Conservation (phyloP, 257 asterid species). For the Rubia yunnanensis region DNA sequence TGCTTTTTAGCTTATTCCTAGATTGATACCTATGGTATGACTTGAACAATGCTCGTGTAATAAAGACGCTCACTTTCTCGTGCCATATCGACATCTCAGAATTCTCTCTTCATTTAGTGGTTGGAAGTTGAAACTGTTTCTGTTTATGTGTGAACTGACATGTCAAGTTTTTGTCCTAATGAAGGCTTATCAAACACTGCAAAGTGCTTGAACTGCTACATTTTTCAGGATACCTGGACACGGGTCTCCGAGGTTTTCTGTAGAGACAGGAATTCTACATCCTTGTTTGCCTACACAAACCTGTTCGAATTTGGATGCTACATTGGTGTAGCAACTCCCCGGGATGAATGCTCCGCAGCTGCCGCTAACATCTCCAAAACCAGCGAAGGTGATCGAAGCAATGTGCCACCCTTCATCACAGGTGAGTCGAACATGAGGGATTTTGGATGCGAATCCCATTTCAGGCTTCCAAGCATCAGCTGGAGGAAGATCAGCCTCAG, state of each 20-base stretch:
- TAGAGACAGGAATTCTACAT: constrained; percentile 43
- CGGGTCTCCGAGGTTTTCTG: constrained; percentile 40
- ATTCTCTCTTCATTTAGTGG: too few relatives aligned
- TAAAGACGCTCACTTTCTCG: too few relatives aligned
- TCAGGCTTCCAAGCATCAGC: constrained; percentile 45
- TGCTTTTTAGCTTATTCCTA: too few relatives aligned
- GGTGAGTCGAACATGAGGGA: constrained; percentile 39
- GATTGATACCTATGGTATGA: too few relatives aligned
- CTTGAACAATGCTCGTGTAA: too few relatives aligned
- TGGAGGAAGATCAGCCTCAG: constrained; percentile 55
- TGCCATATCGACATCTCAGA: too few relatives aligned
- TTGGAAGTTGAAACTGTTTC: too few relatives aligned
- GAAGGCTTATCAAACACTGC: constrained; percentile 24
- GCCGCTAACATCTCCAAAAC: constrained; percentile 55
- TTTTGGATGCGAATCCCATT: constrained; percentile 28
- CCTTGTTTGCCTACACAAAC: constrained; percentile 48
- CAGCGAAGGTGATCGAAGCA: constrained; percentile 39
- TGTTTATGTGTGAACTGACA: too few relatives aligned
- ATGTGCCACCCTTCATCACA: constrained; percentile 57
- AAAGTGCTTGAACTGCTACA: constrained; percentile 59
- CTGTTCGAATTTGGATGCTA: constrained; percentile 33
- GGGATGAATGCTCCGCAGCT: constrained; percentile 38
- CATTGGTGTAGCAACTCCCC: constrained; percentile 43
- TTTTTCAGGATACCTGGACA: constrained; percentile 44
- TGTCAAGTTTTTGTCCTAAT: not conserved